Evolutionary conservation across 345 rosid genomes (phyloP).

Genomic region (Odontarrhena argentea): DNA sequence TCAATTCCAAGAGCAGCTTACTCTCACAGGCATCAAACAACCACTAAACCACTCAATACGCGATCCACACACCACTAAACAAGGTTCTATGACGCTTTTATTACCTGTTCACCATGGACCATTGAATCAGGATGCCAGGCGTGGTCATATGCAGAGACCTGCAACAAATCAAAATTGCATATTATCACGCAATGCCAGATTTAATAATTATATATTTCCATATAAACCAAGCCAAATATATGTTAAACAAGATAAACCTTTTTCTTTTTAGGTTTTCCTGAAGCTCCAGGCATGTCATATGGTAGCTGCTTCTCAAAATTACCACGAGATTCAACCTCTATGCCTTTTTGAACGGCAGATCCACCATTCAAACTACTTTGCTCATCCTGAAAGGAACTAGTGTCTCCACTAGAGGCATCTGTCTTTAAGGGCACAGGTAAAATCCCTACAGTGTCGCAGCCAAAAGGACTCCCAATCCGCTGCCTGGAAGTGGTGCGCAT

Average conservation of each 20-base stretch:
- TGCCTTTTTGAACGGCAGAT: conserved; percentile 61
- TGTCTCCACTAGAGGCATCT: conserved; percentile 95
- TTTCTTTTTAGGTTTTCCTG: conserved; percentile 74
- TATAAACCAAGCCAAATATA: conserved; percentile 26
- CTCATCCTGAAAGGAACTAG: conserved; percentile 93
- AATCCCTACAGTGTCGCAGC: conserved; percentile 43
- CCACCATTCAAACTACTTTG: conserved; percentile 71
- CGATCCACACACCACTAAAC: neutral
- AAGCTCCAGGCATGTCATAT: conserved; percentile 73
- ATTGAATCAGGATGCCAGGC: conserved; percentile 73
- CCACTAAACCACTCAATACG: conserved; percentile 21
- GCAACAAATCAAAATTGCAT: conserved; percentile 41
- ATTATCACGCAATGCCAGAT: conserved; percentile 30
- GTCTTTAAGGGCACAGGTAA: conserved; percentile 57
- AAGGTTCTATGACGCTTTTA: neutral
- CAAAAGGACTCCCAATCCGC: conserved; percentile 66
- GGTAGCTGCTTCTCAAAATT: conserved; percentile 68
- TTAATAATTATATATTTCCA: conserved; percentile 10
- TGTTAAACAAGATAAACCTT: conserved; percentile 56
- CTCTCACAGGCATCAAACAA: conserved; percentile 16
- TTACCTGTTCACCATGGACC: conserved; percentile 69
- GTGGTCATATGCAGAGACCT: conserved; percentile 77
- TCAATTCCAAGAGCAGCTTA: conserved; percentile 23
- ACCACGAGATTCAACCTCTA: conserved; percentile 74
- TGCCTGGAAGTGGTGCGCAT: conserved; percentile 84